Conservation (phyloP, 805 yeast genomes). For the Starmerella sirachaensis region DNA sequence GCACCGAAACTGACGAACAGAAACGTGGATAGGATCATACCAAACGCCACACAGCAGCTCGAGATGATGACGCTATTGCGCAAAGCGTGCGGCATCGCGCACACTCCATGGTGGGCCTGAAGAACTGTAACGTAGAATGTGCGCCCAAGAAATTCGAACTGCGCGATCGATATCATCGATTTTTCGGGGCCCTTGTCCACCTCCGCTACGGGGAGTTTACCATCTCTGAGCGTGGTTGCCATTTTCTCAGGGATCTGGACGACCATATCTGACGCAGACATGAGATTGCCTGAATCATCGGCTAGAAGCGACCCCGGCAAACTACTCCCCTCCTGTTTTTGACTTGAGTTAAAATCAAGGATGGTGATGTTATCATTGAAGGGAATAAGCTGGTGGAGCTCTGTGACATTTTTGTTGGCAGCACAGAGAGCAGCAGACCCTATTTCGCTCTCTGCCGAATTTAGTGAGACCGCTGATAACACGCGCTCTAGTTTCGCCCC, state of each 20-base stretch:
- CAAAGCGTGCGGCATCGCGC: slow-evolving; percentile 17
- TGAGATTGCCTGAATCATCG: not conserved
- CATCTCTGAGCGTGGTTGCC: slow-evolving; percentile 5
- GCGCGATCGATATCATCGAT: slow-evolving; percentile 19
- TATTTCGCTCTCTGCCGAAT: slow-evolving; percentile 11
- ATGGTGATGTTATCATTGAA: slow-evolving; percentile 9
- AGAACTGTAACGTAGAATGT: slow-evolving; percentile 17
- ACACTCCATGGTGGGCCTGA: slow-evolving; percentile 18
- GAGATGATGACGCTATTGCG: slow-evolving; percentile 17
- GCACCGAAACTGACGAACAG: slow-evolving; percentile 21
- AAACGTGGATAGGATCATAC: slow-evolving; percentile 19
- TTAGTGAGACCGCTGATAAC: slow-evolving; percentile 11
- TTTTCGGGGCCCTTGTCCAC: slow-evolving; percentile 18
- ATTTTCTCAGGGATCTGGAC: slow-evolving; percentile 11
- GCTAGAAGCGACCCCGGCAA: too few species aligned
- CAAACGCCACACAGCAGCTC: slow-evolving; percentile 18
- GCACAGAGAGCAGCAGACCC: slow-evolving; percentile 20
- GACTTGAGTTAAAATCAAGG: not conserved
- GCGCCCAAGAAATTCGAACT: slow-evolving; percentile 10
- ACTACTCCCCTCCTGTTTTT: too few species aligned
- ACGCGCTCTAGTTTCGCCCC: slow-evolving; percentile 12
- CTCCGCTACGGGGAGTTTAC: slow-evolving; percentile 13
- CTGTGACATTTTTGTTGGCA: slow-evolving; percentile 8
- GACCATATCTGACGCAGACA: not conserved
- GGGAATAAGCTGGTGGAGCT: slow-evolving; percentile 17